A percentile compares a stretch with the other conserved stretches of the same genome.
phyloP scores from a whole-genome alignment of 306 rosid genomes.

The Cucurbita maxima region DNA sequence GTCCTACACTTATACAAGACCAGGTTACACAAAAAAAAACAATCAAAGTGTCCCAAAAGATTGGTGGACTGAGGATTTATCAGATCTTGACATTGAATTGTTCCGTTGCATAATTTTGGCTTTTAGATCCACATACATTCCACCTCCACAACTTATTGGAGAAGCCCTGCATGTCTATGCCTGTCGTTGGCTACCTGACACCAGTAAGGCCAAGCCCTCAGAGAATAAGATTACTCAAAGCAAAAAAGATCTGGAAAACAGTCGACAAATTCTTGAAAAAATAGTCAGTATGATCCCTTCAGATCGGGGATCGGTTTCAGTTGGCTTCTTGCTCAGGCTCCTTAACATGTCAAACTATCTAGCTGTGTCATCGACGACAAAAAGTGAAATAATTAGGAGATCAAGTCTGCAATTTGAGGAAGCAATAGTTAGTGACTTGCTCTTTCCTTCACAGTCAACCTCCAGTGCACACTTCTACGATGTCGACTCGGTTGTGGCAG shows the following conservation, averaged over 20 bases:
- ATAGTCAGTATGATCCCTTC: slow-evolving; percentile 76
- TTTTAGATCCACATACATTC: slow-evolving; percentile 50
- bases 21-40: slow-evolving; percentile 63
- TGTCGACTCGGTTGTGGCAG: slow-evolving; percentile 52
- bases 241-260: slow-evolving; percentile 34
- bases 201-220: slow-evolving; percentile 16
- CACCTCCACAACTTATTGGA: slow-evolving; percentile 85
- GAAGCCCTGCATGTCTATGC: slow-evolving; percentile 97
- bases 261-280: slow-evolving; percentile 47
- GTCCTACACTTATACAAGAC: slow-evolving; percentile 98
- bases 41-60: slow-evolving; percentile 76
- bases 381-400: slow-evolving; percentile 62
- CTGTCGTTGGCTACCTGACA: slow-evolving; percentile 58
- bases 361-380: slow-evolving; percentile 54
- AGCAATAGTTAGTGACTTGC: slow-evolving; percentile 65
- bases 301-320: slow-evolving; percentile 75
- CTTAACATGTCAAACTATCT: slow-evolving; percentile 37
- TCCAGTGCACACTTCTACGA: slow-evolving; percentile 47
- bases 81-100: slow-evolving; percentile 77
- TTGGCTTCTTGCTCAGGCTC: slow-evolving; percentile 76
- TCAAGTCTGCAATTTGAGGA: slow-evolving; percentile 79
- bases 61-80: slow-evolving; percentile 98
- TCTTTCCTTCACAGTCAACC: slow-evolving; percentile 49
- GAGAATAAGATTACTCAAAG: slow-evolving; percentile 10
- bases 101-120: slow-evolving; percentile 67